Conservation (phyloP, 805 yeast species). For the Cyberlindnera mississippiensis region DNA sequence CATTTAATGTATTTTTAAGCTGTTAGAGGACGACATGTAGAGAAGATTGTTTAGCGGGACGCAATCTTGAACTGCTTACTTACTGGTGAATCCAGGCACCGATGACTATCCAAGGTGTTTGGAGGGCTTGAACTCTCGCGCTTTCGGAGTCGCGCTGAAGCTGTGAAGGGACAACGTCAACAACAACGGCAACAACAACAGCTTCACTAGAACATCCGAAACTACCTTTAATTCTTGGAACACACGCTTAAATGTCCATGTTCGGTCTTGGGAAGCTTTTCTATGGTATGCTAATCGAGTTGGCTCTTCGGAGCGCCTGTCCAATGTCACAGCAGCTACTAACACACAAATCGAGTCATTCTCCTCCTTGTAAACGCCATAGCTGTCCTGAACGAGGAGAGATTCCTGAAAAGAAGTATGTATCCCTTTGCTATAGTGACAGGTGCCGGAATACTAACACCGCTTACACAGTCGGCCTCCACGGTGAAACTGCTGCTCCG, state of each 20-base stretch:
- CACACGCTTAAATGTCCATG: no score
- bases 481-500: conserved; percentile 28
- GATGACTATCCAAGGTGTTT: no score
- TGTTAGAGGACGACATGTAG: neutral
- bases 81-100: no score
- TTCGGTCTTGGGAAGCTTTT: conserved; percentile 60
- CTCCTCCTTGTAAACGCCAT: conserved; percentile 64
- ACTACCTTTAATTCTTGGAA: no score
- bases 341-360: conserved; percentile 27
- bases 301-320: no score
- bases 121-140: no score
- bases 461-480: conserved; percentile 39
- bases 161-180: no score
- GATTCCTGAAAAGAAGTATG: conserved; percentile 60
- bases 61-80: neutral
- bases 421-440: neutral
- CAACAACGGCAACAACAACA: no score
- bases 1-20: conserved; percentile 11
- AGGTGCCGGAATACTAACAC: conserved; percentile 1
- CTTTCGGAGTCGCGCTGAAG: no score
- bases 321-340: neutral
- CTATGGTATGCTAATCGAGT: conserved; percentile 35
- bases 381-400: conserved; percentile 75
- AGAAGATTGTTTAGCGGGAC: neutral
- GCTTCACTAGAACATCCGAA: no score